These are phyloP conservation scores for Trypanosoma rangeli DNA, from an alignment of 208 protist genomes.

Conservation along the genomic window DNA sequence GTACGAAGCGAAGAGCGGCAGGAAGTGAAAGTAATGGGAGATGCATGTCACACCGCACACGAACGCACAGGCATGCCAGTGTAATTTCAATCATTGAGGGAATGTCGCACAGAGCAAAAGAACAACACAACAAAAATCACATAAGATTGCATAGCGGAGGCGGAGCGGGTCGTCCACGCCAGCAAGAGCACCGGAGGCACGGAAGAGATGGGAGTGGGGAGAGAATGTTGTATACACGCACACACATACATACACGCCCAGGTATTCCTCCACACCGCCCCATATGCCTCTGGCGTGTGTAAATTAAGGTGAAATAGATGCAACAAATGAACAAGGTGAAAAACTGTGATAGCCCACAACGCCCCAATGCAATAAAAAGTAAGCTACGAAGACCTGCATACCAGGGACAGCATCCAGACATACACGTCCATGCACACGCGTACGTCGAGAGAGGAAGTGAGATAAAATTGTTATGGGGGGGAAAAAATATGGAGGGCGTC, in stretches of 20 bases:
- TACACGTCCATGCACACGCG: background rate
- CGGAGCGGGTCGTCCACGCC: background rate
- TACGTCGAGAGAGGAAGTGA: background rate
- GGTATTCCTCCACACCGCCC: background rate
- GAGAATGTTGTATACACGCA: background rate
- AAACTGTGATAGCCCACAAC: background rate
- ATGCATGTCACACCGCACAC: background rate
- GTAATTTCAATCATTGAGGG: background rate
- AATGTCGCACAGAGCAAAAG: background rate
- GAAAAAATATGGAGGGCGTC: background rate
- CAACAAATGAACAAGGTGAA: background rate
- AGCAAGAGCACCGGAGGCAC: background rate
- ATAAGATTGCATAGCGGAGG: background rate
- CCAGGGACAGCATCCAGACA: background rate
- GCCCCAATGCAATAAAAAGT: background rate
- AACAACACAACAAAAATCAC: background rate
- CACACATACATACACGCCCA: background rate
- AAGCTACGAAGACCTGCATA: background rate
- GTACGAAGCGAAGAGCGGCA: background rate
- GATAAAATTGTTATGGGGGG: background rate
- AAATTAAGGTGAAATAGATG: constrained; percentile 1
- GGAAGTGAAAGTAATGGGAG: background rate
- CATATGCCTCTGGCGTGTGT: background rate
- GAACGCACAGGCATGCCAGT: background rate
- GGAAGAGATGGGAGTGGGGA: background rate